A percentile compares a stretch with the other conserved stretches of the same genome.
Evolutionary conservation across 495 filamentous ascomycete species (phyloP).

Genomic region (Copromyces sp.): DNA sequence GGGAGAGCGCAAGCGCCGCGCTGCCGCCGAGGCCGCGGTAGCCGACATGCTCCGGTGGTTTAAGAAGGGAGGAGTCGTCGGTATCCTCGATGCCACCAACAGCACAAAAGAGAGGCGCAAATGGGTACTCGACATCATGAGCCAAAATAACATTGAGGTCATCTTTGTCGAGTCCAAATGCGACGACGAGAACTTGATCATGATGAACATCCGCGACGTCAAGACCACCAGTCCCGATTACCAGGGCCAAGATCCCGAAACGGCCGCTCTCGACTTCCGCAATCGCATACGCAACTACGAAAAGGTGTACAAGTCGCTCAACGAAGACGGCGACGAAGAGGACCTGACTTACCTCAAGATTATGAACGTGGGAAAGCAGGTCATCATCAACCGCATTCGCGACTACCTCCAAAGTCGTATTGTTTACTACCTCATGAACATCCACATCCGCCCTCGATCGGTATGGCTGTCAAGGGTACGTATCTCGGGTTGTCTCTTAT

Average conservation of each 20-base stretch:
- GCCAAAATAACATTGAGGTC: conserved; percentile 67
- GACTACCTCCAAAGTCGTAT: conserved; percentile 93
- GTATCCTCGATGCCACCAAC: conserved; percentile 92
- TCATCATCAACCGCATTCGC: conserved; percentile 94
- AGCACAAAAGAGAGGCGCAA: conserved; percentile 77
- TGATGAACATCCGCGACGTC: conserved; percentile 94
- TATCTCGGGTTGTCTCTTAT: conserved; percentile 3
- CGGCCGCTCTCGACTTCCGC: conserved; percentile 80
- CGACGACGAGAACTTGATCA: conserved; percentile 88
- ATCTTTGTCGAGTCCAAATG: conserved; percentile 94
- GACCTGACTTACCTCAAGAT: conserved; percentile 89
- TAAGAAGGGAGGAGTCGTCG: conserved; percentile 63
- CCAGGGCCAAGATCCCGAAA: conserved; percentile 83
- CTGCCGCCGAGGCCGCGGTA: conserved; percentile 82
- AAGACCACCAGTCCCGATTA: conserved; percentile 97
- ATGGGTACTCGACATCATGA: conserved; percentile 78
- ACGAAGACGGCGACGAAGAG: conserved; percentile 62
- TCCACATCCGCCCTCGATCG: conserved; percentile 93
- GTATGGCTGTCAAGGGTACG: conserved; percentile 93
- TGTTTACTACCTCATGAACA: conserved; percentile 96
- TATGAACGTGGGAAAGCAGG: conserved; percentile 88
- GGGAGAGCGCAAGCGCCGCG: conserved; percentile 78
- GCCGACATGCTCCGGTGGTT: conserved; percentile 92
- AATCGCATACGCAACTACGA: conserved; percentile 95
- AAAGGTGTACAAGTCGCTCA: conserved; percentile 86